Evolutionary conservation across 495 filamentous ascomycete species (phyloP).

Genomic region (Penicillium angulare): DNA sequence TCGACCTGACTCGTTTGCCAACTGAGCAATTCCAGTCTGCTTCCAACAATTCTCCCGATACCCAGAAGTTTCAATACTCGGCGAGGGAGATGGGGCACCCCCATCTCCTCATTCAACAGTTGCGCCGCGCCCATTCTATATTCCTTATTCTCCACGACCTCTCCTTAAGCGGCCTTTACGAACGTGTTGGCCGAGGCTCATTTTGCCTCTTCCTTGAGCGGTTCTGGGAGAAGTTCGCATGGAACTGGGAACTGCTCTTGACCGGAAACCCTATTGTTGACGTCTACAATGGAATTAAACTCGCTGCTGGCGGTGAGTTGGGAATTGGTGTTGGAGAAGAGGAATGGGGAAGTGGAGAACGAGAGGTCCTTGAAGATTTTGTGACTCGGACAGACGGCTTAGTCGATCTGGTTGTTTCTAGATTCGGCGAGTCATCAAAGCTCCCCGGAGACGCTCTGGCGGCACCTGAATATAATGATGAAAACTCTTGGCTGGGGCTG

Average conservation of each 20-base stretch:
- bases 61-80: constrained; percentile 65
- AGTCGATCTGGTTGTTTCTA: constrained; percentile 81
- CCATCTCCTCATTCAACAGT: constrained; percentile 71
- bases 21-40: constrained; percentile 23
- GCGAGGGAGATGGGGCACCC: constrained; percentile 86
- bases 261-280: constrained; percentile 82
- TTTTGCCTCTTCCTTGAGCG: constrained; percentile 66
- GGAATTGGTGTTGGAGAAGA: constrained; percentile 94
- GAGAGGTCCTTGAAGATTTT: constrained; percentile 87
- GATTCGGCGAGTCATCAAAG: constrained; percentile 62
- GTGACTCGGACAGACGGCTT: constrained; percentile 61
- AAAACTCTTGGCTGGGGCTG: constrained; percentile 61
- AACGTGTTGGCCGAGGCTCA: constrained; percentile 54
- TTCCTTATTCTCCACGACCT: constrained; percentile 85
- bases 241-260: constrained; percentile 84
- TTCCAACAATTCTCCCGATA: constrained; percentile 18
- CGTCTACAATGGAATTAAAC: constrained; percentile 80
- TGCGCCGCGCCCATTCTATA: constrained; percentile 75
- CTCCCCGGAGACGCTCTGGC: constrained; percentile 8
- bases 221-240: constrained; percentile 81
- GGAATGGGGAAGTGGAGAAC: constrained; percentile 85
- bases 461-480: constrained; percentile 3
- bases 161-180: constrained; percentile 63
- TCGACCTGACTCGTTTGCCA: constrained; percentile 66
- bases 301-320: constrained; percentile 86